A percentile compares a stretch with the other conserved stretches of the same genome.
Evolutionary conservation across 495 filamentous ascomycete species (phyloP).

Genomic region (Xylaria castorea): DNA sequence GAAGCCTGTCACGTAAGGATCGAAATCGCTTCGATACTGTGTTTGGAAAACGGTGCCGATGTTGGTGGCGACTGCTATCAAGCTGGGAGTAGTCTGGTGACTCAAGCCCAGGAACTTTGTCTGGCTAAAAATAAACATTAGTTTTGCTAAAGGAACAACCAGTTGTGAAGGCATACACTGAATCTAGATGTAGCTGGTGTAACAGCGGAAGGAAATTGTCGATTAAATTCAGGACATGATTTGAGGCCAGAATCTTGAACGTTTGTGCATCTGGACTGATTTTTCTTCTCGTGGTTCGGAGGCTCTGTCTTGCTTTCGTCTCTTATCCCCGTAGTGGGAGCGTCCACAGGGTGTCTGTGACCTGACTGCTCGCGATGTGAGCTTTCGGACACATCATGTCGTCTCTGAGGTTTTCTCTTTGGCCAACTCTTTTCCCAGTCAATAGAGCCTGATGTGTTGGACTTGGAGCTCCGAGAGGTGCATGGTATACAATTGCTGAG

Average conservation of each 20-base stretch:
- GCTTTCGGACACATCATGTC: conserved; percentile 37
- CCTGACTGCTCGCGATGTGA: conserved; percentile 15
- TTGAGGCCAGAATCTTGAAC: conserved; percentile 23
- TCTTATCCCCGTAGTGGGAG: not conserved
- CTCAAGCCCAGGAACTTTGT: conserved; percentile 18
- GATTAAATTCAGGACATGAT: conserved; percentile 40
- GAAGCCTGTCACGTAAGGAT: conserved; percentile 35
- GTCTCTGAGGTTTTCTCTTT: conserved; percentile 34
- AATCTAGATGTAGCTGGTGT: conserved; percentile 12
- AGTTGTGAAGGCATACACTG: not conserved
- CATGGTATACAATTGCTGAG: conserved; percentile 29
- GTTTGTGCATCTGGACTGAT: conserved; percentile 26
- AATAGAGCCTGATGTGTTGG: conserved; percentile 34
- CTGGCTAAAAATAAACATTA: conserved; percentile 17
- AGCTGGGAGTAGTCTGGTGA: conserved; percentile 29
- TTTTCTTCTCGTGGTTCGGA: not conserved
- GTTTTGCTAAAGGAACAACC: not conserved
- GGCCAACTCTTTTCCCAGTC: conserved; percentile 35
- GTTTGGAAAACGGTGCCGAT: conserved; percentile 33
- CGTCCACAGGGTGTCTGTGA: not conserved
- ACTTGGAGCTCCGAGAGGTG: conserved; percentile 27
- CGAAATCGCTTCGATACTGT: conserved; percentile 44
- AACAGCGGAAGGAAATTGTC: conserved; percentile 15
- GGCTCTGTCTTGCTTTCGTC: not conserved
- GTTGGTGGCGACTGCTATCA: conserved; percentile 26